Evolutionary conservation across 2,329 filamentous ascomycete genomes (phyloP), one percentile per base, ranked within the genome.

Genomic region (Diplodia sapinea): DNA sequence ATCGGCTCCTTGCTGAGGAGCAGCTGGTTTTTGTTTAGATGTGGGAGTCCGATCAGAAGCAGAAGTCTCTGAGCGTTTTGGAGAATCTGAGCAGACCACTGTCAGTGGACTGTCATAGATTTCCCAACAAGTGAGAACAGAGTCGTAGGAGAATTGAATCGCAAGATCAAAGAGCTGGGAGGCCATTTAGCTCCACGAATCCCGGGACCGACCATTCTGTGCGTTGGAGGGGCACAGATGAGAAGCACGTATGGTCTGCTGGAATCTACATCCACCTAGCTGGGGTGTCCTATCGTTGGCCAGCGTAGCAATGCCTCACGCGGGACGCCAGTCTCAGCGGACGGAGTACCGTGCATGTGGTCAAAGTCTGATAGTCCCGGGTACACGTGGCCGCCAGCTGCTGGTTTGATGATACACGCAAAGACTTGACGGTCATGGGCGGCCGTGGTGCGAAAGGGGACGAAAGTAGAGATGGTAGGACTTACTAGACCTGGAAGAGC

Each of bases 401-500:
- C 36, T 13, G 36, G 3, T 3, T 11, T 11, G 11, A 38, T 38
- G 36, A 38, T 31, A 23, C 8, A 12, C 26, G 17, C 26, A 23
- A 36, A 51, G 29, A 23, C 20, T 13, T 17, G 56, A 61, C 17
- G 40, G 36, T 38, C 5, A 38, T 17, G 13, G 29, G 20, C 26
- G 55, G 23, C 36, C 40, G 50, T 38, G 49, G 5, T 5, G 20
- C 13, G 3, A 52, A 15, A 36, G 43, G 29, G 20, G 57, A 26
- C 17, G 20, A 36, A 17, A 38, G 20, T 4, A 15, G 36, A 47
- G 20, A 29, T 23, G 47, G 13, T 26, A 20, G 61, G 20, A 70
- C 74, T 72, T 71, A 76, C 75, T 68, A 26, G 76, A 72, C 43
- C 73, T 73, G 23, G 76, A 76, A n/a, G 66, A 69, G 43, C 17